These are phyloP conservation scores for Pythium dissotocum DNA, from an alignment of 352 stramenopile genomes.

Conservation along the genomic window DNA sequence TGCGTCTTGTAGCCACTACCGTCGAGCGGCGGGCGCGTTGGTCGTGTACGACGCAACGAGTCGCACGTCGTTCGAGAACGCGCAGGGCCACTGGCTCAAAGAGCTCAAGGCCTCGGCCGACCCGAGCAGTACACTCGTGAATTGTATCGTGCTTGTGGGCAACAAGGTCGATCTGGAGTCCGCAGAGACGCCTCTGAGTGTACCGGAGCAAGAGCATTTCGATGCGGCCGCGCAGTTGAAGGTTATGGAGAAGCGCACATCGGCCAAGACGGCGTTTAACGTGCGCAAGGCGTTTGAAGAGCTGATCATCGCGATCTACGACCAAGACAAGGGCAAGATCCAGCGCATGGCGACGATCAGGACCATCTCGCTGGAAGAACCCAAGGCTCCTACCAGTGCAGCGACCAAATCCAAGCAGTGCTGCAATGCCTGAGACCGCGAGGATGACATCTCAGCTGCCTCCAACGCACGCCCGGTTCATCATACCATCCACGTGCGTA, in stretches of 20 bases:
- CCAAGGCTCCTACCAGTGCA: not conserved
- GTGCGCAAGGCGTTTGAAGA: conserved; percentile 71
- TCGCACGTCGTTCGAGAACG: conserved; percentile 64
- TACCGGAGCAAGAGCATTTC: conserved; percentile 45
- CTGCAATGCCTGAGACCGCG: conserved; percentile 28
- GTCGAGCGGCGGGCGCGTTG: conserved; percentile 65
- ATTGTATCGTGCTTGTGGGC: conserved; percentile 75
- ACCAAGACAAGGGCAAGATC: conserved; percentile 52
- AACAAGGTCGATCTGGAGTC: conserved; percentile 76
- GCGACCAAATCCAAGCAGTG: conserved; percentile 35
- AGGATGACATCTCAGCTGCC: not conserved
- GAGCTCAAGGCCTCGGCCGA: conserved; percentile 68
- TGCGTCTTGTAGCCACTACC: conserved; percentile 52
- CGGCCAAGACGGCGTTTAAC: conserved; percentile 68
- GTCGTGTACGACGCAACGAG: conserved; percentile 81
- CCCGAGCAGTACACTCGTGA: conserved; percentile 59
- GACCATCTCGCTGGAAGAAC: conserved; percentile 43
- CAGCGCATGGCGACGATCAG: conserved; percentile 38
- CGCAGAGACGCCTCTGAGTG: conserved; percentile 16
- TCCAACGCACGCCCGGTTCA: conserved; percentile 3
- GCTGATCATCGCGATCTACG: conserved; percentile 71
- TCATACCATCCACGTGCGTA: not conserved
- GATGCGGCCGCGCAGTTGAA: conserved; percentile 37
- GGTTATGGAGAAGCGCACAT: conserved; percentile 58
- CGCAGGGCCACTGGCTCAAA: conserved; percentile 70